Conservation (phyloP, 1,284 basidiomycete genomes). For the Cryptococcus sp. region DNA sequence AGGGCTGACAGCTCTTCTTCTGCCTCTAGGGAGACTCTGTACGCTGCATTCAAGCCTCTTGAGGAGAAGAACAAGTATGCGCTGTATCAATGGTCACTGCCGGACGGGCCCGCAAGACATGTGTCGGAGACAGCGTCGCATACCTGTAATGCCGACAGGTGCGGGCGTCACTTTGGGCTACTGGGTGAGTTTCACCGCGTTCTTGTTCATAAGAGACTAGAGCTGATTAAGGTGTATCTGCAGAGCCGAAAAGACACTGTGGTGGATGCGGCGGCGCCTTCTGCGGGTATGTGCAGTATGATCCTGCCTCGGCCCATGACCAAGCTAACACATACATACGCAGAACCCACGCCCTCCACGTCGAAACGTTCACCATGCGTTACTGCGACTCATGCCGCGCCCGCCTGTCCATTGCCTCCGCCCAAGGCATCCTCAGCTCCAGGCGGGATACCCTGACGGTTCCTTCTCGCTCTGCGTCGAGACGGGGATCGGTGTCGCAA, state of each 20-base stretch:
- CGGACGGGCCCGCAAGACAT: constrained; percentile 43
- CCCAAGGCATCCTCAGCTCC: constrained; percentile 24
- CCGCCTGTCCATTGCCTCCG: constrained; percentile 32
- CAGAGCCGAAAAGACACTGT: constrained; percentile 47
- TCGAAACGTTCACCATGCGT: constrained; percentile 40
- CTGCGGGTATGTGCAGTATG: constrained; percentile 33
- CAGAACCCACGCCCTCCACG: constrained; percentile 41
- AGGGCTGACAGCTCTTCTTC: background rate
- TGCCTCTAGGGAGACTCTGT: constrained; percentile 41
- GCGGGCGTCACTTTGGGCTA: constrained; percentile 42
- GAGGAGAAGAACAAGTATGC: constrained; percentile 23
- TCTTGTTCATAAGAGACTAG: background rate
- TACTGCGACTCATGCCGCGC: constrained; percentile 45
- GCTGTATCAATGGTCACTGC: constrained; percentile 48
- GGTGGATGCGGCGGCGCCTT: constrained; percentile 49
- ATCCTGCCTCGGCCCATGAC: too few relatives aligned
- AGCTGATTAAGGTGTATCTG: background rate
- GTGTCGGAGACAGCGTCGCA: constrained; percentile 34
- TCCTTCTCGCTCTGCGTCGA: constrained; percentile 14
- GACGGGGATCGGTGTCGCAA: constrained; percentile 11
- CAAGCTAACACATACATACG: background rate
- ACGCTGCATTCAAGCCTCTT: constrained; percentile 38
- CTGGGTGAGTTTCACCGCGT: constrained; percentile 28
- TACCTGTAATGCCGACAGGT: constrained; percentile 43
- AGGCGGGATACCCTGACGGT: constrained; percentile 11